Conservation (phyloP, 257 asterid species). For the Nicotiana noctiflora region DNA sequence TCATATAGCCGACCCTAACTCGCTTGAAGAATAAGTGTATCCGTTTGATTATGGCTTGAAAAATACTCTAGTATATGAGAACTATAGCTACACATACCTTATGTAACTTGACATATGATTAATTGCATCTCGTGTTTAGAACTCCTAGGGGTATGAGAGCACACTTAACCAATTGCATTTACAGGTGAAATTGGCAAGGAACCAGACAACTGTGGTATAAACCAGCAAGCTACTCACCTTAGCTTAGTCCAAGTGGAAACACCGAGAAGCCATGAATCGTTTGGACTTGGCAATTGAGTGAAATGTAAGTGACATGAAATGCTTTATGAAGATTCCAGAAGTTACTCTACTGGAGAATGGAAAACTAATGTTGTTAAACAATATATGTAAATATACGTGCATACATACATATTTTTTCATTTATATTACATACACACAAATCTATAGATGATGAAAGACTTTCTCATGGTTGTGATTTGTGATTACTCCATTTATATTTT, state of each 20-base stretch:
- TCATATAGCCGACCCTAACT: background rate
- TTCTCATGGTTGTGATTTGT: background rate
- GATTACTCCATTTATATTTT: background rate
- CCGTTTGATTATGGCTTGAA: background rate
- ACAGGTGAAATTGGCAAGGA: background rate
- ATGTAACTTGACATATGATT: too few species aligned
- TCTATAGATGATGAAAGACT: background rate
- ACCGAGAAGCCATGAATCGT: slow-evolving; percentile 5
- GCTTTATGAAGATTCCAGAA: background rate
- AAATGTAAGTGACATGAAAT: background rate
- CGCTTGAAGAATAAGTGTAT: background rate
- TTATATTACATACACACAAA: background rate
- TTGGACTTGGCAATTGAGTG: background rate
- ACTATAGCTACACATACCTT: too few species aligned
- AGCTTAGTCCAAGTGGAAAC: background rate
- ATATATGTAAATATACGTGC: background rate
- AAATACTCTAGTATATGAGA: too few species aligned
- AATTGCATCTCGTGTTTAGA: too few species aligned
- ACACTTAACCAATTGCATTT: background rate
- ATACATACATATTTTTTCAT: background rate
- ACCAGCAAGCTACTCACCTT: background rate
- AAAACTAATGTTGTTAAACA: background rate
- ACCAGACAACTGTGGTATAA: background rate
- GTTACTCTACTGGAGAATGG: background rate
- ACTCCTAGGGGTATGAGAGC: background rate